Base-by-base conservation (phyloP, 768 basidiomycete species). In the Hirschioporus abietinus region DNA sequence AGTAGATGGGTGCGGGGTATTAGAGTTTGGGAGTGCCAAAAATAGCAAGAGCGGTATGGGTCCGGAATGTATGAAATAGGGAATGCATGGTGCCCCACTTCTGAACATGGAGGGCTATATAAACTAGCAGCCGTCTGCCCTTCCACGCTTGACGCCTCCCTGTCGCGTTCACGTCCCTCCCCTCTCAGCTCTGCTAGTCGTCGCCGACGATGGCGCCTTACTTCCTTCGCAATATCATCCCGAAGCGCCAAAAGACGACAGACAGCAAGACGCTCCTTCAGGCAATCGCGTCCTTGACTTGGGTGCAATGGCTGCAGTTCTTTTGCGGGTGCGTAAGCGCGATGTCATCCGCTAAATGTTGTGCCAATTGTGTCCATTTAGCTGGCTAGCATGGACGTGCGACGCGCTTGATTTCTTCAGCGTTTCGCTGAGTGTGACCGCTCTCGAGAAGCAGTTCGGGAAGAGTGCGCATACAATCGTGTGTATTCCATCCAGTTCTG, bases 401-500 rank as follows among this genome's bases (percentile, higher is more conserved):
- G 93, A 94, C 72, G 91, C 92, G 0, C 86, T 92, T 74, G 94
- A 95, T 74, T 95, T 92, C 77, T 95, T 95, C 79, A 83, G 85
- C 12, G 93, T 90, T 5, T 86, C 88, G 15, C 81, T 90, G 68
- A 85, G 82, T 60, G 79, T 90, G 23, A 71, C 76, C 6, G 71
- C 74, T 58, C 79, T 91, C 3, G 70, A 78, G 34, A 66, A 60
- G 0, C 84, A 89, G 70, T 91, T 91, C 66, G 66, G 73, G 58
- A 79, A 77, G 66, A 7, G 69, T 0, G 79, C 79, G 3, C 68
- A 78, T 36, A 71, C 77, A 35, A 86, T 91, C 35, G 83, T 83
- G 60, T 69, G 78, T 74, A 35, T 15, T 27, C 30, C 24, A 25
- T 7, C 18, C 68, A 17, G 60, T 10, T 18, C 65, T 24, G 24